Evolutionary conservation across 306 rosid species (phyloP).

Genomic region (Delonix regia): DNA sequence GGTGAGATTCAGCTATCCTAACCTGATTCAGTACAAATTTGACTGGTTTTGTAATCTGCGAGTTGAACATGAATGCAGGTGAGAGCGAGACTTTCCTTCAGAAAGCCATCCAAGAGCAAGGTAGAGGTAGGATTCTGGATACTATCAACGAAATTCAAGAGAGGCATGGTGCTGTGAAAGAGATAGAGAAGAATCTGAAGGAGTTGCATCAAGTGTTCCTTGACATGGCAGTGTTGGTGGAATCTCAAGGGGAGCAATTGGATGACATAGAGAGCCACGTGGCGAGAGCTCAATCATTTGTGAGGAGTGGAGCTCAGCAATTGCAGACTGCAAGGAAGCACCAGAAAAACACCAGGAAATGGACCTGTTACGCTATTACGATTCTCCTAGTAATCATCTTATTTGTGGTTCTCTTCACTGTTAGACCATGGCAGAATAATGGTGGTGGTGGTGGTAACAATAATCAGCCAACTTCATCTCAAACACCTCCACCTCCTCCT

Average conservation of each 20-base stretch:
- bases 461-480: constrained; percentile 41
- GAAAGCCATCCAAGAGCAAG: constrained; percentile 95
- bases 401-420: constrained; percentile 54
- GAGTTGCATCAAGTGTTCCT: constrained; percentile 95
- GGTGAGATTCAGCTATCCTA: background rate
- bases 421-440: constrained; percentile 44
- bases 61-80: constrained; percentile 52
- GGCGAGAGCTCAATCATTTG: constrained; percentile 74
- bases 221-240: constrained; percentile 96
- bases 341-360: constrained; percentile 90
- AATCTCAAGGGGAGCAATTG: constrained; percentile 89
- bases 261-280: constrained; percentile 90
- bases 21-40: background rate
- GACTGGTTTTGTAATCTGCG: constrained; percentile 4
- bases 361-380: constrained; percentile 67
- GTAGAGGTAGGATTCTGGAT: constrained; percentile 84
- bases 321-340: constrained; percentile 63
- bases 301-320: constrained; percentile 61
- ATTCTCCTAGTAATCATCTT: constrained; percentile 62
- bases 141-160: constrained; percentile 95
- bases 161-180: constrained; percentile 94
- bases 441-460: constrained; percentile 29
- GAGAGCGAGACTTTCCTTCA: constrained; percentile 97
- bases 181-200: constrained; percentile 80
- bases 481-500: constrained; percentile 38